Evolutionary conservation across 2,329 filamentous ascomycete genomes (phyloP), one percentile per base, ranked within the genome.

Genomic region (Dothideomycetes sp.): DNA sequence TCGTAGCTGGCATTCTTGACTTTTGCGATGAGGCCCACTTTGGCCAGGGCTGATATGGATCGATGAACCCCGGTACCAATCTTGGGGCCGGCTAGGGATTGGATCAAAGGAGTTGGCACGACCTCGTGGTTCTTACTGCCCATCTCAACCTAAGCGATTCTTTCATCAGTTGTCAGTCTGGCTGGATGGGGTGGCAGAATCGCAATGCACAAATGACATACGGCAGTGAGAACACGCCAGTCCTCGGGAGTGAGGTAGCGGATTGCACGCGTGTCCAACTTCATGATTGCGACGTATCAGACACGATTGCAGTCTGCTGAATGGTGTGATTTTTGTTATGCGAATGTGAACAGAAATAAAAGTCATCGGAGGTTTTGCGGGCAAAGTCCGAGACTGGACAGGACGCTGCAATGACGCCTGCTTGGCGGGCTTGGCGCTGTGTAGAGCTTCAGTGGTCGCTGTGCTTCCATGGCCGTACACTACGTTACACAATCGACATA

Each of bases 1-100:
- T 98, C 91, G 64, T 98, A 98, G 61, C 86, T 89, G 47, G 89
- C 85, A 61, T 96, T 94, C 63, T 94, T 94, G 51, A 94, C 79
- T 51, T 84, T 84, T 33, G 84, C 87, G 53, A 98, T 94, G 52
- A 98, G 73, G 44, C 85, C 85, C 36, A 81, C 79, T 63, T 98
- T 98, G 47, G 91, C 91, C 38, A 98, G 78, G 38, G 78, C 81
- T 17, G 88, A 94, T 50, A 98, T 96, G 56, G 79, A 81, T 53
- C 73, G 84, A 61, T 91, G 84, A 15, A 94, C 86, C 45, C 84
- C 84, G 48, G 76, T 75, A 12, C 63, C 61, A 42, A 84, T 83
- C 41, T 85, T 79, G 29, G 94, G 75, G 31, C 84, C 82, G 5
- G 89, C 79, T 18, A 94, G 73, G 55, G 85, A 84, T 43, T 81